Conservation (phyloP, 305 asterid species). For the Solanum hybrid region DNA sequence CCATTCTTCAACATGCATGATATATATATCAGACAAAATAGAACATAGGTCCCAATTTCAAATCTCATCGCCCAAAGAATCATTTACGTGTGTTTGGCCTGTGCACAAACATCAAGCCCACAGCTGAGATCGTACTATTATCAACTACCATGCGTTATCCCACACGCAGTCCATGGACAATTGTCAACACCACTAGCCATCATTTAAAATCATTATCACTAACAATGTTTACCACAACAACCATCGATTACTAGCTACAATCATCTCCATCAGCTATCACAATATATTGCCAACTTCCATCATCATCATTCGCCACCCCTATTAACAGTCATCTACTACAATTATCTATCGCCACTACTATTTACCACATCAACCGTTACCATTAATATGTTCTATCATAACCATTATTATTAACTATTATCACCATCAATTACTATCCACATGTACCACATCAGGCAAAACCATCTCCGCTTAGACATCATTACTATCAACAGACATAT, state of each 20-base stretch:
- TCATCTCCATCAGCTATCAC: neutral
- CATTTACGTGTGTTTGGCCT: neutral
- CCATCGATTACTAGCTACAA: neutral
- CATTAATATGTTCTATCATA: neutral
- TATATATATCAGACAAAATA: no score
- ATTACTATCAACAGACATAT: neutral
- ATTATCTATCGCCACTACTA: neutral
- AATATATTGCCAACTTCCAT: neutral
- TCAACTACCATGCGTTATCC: neutral
- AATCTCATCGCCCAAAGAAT: neutral
- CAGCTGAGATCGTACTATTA: neutral
- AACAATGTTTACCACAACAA: accelerated
- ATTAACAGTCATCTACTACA: neutral
- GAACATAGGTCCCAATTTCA: neutral
- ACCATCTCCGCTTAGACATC: neutral
- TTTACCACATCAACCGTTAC: neutral
- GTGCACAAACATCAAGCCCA: no score
- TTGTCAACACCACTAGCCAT: neutral
- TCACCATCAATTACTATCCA: neutral
- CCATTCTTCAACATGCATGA: neutral
- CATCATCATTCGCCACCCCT: neutral
- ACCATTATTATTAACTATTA: neutral
- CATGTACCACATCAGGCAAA: neutral
- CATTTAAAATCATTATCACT: neutral
- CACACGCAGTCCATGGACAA: neutral